phyloP scores from a whole-genome alignment of 345 rosid species.

The Pugionium cornutum region DNA sequence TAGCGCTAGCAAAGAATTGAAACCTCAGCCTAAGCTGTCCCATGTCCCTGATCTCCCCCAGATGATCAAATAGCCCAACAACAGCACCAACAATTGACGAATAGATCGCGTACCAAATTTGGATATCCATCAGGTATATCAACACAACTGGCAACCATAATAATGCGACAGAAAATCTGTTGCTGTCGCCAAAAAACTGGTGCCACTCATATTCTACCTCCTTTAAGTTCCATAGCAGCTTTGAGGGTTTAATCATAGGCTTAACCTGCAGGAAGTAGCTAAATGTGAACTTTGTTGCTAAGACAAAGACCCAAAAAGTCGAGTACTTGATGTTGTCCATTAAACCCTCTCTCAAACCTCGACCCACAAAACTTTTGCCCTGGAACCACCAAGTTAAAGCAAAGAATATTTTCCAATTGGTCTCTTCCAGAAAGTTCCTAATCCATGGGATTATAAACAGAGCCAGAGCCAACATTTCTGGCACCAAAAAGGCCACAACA shows the following conservation, averaged over 20 bases:
- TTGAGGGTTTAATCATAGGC: conserved; percentile 78
- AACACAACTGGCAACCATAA: conserved; percentile 84
- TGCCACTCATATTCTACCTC: conserved; percentile 67
- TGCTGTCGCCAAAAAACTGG: conserved; percentile 56
- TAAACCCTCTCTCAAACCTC: conserved; percentile 85
- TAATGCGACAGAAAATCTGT: conserved; percentile 70
- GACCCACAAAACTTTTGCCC: conserved; percentile 72
- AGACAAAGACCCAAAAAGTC: conserved; percentile 76
- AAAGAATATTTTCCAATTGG: conserved; percentile 79
- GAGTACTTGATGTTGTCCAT: conserved; percentile 74
- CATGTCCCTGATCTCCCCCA: conserved; percentile 94
- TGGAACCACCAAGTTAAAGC: conserved; percentile 81
- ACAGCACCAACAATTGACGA: conserved; percentile 85
- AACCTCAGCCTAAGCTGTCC: conserved; percentile 86
- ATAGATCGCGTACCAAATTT: conserved; percentile 90
- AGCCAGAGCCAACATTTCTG: conserved; percentile 78
- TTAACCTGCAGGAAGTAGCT: conserved; percentile 88
- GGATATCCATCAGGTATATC: conserved; percentile 89
- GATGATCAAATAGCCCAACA: conserved; percentile 84
- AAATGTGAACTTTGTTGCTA: conserved; percentile 76
- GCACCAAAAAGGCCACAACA: conserved; percentile 60
- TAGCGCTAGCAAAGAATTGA: conserved; percentile 97
- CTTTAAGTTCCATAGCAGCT: conserved; percentile 46
- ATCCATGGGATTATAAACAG: conserved; percentile 86
- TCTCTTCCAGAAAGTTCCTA: conserved; percentile 84